Percentiles rank a stretch among this genome's conserved stretches.
These are phyloP conservation scores for Cicer judaicum DNA, from an alignment of 306 rosid species.

Conservation along the genomic window DNA sequence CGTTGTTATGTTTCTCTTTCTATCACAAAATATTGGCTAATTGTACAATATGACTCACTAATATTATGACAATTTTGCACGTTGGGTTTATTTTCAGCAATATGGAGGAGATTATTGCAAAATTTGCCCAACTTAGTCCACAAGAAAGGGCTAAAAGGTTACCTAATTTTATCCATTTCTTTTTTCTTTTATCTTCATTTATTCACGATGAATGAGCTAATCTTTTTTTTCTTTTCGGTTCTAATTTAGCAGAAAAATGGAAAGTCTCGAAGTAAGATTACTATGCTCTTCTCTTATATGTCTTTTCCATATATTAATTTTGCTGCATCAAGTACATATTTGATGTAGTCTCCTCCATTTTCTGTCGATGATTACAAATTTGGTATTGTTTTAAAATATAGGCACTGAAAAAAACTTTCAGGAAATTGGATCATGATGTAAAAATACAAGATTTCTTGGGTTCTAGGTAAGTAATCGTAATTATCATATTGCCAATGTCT, in stretches of 20 bases:
- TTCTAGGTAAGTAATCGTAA: constrained; percentile 56
- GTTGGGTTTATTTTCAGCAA: constrained; percentile 49
- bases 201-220: constrained; percentile 40
- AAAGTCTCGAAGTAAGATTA: constrained; percentile 80
- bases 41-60: no score
- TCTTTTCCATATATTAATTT: constrained; percentile 17
- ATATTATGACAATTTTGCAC: neutral
- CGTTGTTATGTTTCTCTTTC: neutral
- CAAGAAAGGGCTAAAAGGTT: constrained; percentile 86
- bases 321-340: constrained; percentile 22
- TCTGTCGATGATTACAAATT: constrained; percentile 16
- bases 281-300: constrained; percentile 28
- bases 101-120: constrained; percentile 69
- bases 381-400: constrained; percentile 50
- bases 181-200: constrained; percentile 29
- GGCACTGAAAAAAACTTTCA: constrained; percentile 84
- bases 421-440: constrained; percentile 83
- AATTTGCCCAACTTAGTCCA: constrained; percentile 71
- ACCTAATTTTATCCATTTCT: constrained; percentile 7
- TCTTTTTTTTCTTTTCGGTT: constrained; percentile 42
- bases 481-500: constrained; percentile 33
- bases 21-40: no score
- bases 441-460: constrained; percentile 69
- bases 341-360: constrained; percentile 11
- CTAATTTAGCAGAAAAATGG: constrained; percentile 72